Conservation (phyloP, 2,329 filamentous ascomycete species). For the Xylariaceae sp. region DNA sequence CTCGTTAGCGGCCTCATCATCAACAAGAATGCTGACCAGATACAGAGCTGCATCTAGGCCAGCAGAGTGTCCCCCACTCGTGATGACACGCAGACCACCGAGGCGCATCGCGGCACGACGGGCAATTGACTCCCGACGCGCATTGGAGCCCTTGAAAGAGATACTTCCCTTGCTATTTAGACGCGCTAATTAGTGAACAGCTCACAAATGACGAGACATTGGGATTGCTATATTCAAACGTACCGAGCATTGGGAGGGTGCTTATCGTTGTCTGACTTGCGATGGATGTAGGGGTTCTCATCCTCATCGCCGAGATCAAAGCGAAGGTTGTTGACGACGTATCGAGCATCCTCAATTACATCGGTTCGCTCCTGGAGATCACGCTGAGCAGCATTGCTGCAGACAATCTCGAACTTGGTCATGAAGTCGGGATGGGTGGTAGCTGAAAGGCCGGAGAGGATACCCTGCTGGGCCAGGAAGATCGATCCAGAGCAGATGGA, state of each 20-base stretch:
- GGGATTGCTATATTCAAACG: slow-evolving; percentile 24
- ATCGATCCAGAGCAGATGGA: slow-evolving; percentile 76
- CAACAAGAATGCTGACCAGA: slow-evolving; percentile 76
- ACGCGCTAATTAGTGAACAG: slow-evolving; percentile 20
- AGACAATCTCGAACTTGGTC: slow-evolving; percentile 75
- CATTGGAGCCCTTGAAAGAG: slow-evolving; percentile 69
- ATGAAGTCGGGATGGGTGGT: slow-evolving; percentile 79
- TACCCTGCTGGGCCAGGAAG: slow-evolving; percentile 69
- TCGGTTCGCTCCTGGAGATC: slow-evolving; percentile 73
- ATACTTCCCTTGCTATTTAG: slow-evolving; percentile 71
- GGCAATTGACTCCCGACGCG: slow-evolving; percentile 72
- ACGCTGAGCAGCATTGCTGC: slow-evolving; percentile 65
- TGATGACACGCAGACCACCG: slow-evolving; percentile 67
- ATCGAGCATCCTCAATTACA: slow-evolving; percentile 73
- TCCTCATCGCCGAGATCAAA: slow-evolving; percentile 79
- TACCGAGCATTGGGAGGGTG: slow-evolving; percentile 58
- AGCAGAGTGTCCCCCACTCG: slow-evolving; percentile 70
- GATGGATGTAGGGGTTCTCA: slow-evolving; percentile 77
- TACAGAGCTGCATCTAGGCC: slow-evolving; percentile 82
- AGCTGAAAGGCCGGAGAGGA: slow-evolving; percentile 72
- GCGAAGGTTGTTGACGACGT: slow-evolving; percentile 86
- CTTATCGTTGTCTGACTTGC: slow-evolving; percentile 61
- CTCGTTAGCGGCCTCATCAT: slow-evolving; percentile 69
- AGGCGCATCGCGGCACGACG: slow-evolving; percentile 72
- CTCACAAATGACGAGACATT: background rate